Evolutionary conservation across 805 yeast genomes (phyloP), one percentile per base, ranked within the genome.

Genomic region (Sugiyamaella marilandica): DNA sequence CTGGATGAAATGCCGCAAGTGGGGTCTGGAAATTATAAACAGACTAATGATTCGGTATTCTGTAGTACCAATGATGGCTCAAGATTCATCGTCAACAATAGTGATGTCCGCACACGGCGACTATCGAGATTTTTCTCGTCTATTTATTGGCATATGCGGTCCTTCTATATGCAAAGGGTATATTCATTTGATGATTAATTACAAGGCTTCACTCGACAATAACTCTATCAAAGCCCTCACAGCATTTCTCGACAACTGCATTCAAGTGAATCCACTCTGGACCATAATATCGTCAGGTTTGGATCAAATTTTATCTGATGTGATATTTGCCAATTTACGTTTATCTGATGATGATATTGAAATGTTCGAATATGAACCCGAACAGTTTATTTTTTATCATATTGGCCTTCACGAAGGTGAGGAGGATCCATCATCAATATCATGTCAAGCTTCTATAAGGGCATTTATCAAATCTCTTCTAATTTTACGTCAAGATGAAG

Each of bases 331-430:
- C 14, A 32, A 43, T 10, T 29, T 56, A 19, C 32, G 50, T 13
- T 84, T 91, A 1, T 74, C 77, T 5, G 82, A 82, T 47, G 82
- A 78, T 5, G 80, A 81, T 14, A 70, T 87, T 48, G 92, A 86
- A 56, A 69, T 79, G 2, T 90, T 86, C 70, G 92, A 88, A 56
- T 81, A 77, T 57, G 96, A 91, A 61, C 96, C 97, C 3, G 84
- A 81, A 50, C 96, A 89, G 65, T 92, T 87, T 65, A 81, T 91
- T 50, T 85, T 87, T 66, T 74, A 82, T 46, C 79, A 79, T 51
- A 74, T 87, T 61, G 87, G 82, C 65, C 69, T 54, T 33, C 34
- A 45, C 14, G 74, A 77, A 62, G 79, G 83, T 58, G 91, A 85
- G 49, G 68, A 69, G 46, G 69, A 73, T 41, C 75, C 87, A 1